Conservation (phyloP, 768 basidiomycete species). For the Mycena rosella region DNA sequence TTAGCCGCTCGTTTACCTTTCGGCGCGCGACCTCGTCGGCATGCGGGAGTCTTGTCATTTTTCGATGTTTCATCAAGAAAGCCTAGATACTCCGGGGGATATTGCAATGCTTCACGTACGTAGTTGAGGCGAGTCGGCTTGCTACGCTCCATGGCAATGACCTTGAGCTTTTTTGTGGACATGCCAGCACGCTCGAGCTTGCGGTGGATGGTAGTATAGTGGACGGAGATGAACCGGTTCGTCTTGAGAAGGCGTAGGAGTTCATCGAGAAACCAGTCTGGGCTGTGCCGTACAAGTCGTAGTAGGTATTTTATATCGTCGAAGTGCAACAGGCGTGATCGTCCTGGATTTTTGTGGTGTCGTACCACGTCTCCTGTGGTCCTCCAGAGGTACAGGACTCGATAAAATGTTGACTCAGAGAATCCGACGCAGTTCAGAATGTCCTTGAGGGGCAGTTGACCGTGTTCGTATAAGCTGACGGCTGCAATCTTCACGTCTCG, state of each 20-base stretch:
- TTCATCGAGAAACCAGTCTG: conserved; percentile 52
- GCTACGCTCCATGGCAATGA: too few relatives aligned
- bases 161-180: too few relatives aligned
- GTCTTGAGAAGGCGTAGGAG: conserved; percentile 40
- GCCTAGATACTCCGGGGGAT: too few relatives aligned
- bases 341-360: not conserved
- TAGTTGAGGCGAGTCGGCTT: too few relatives aligned
- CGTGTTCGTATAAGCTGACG: conserved; percentile 39
- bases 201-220: too few relatives aligned
- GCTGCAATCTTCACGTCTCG: conserved; percentile 47
- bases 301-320: conserved; percentile 40
- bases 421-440: conserved; percentile 42
- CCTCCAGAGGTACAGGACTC: too few relatives aligned
- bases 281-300: conserved; percentile 32
- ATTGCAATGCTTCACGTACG: too few relatives aligned
- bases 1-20: too few relatives aligned
- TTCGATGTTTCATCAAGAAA: too few relatives aligned
- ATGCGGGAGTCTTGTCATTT: too few relatives aligned
- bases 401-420: conserved; percentile 39
- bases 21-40: too few relatives aligned
- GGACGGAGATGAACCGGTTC: conserved; percentile 49
- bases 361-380: conserved; percentile 45
- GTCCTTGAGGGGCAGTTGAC: conserved; percentile 37
- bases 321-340: not conserved
- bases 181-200: too few relatives aligned